These are phyloP conservation scores for Aquanectria penicillioides DNA, from an alignment of 2,329 filamentous ascomycete species.

Conservation along the genomic window DNA sequence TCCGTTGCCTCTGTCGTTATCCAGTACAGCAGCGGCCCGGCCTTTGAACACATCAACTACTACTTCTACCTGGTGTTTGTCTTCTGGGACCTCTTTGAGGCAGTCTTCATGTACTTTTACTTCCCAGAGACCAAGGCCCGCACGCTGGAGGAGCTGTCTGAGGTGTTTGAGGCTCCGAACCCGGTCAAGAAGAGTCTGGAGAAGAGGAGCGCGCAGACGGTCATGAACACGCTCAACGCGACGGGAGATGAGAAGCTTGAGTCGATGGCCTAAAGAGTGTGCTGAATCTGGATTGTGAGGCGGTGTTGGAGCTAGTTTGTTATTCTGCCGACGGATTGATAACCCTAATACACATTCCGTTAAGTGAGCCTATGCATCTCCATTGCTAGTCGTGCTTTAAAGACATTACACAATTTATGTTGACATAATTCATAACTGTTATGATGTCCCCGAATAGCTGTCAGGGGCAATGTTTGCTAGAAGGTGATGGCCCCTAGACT, in stretches of 20 bases:
- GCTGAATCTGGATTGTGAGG: neutral
- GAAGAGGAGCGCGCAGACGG: conserved; percentile 54
- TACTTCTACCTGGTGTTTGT: conserved; percentile 58
- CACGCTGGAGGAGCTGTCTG: conserved; percentile 63
- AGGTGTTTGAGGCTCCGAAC: conserved; percentile 58
- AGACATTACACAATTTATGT: too few relatives aligned
- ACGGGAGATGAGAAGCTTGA: conserved; percentile 41
- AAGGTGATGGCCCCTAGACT: too few relatives aligned
- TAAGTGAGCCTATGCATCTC: too few relatives aligned
- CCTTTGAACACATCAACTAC: conserved; percentile 54
- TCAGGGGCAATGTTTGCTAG: too few relatives aligned
- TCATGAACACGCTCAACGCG: conserved; percentile 52
- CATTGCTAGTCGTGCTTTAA: too few relatives aligned
- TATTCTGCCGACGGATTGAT: too few relatives aligned
- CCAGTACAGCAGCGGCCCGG: conserved; percentile 56
- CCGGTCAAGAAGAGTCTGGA: conserved; percentile 57
- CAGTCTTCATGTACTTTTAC: conserved; percentile 58
- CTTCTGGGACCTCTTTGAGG: conserved; percentile 56
- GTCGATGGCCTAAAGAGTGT: conserved; percentile 14
- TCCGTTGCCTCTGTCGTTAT: conserved; percentile 51
- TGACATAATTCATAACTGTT: too few relatives aligned
- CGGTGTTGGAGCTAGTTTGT: neutral
- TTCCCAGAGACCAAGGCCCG: conserved; percentile 60
- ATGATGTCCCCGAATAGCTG: too few relatives aligned
- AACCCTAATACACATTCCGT: too few relatives aligned